Percentiles rank a stretch among this genome's conserved stretches.
phyloP scores from a whole-genome alignment of 371 early-diverging fungal species.

The Parasitella parasitica region DNA sequence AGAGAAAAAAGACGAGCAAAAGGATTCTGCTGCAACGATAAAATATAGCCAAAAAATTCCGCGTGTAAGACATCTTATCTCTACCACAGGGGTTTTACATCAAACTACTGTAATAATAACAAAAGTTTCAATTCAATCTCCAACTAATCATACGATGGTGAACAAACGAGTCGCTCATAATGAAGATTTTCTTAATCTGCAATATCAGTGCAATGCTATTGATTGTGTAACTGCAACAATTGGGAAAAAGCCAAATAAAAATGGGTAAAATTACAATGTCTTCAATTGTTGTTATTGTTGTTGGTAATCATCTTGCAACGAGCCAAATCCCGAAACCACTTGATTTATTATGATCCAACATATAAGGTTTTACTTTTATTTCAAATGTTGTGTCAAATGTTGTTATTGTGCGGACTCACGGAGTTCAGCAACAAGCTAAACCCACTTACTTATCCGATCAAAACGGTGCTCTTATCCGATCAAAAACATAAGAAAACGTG shows the following conservation, averaged over 20 bases:
- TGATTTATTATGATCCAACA: not conserved
- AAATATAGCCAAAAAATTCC: slow-evolving; percentile 3
- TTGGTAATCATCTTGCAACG: not conserved
- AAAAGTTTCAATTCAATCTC: slow-evolving; percentile 18
- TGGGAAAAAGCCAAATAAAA: slow-evolving; percentile 8
- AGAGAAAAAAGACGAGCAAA: slow-evolving; percentile 5
- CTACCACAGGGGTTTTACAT: slow-evolving; percentile 25
- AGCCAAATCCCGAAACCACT: not conserved
- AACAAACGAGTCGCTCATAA: not conserved
- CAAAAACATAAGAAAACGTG: not conserved
- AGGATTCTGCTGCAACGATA: not conserved
- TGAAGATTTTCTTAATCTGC: too few relatives aligned
- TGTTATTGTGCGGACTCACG: not conserved
- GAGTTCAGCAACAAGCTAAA: not conserved
- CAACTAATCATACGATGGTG: slow-evolving; percentile 8
- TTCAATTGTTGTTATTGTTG: not conserved
- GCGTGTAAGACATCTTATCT: slow-evolving; percentile 17
- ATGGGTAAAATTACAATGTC: not conserved
- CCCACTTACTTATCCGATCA: too few relatives aligned
- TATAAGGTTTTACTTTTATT: not conserved
- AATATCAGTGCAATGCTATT: too few relatives aligned
- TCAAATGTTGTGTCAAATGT: not conserved
- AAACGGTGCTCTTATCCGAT: not conserved
- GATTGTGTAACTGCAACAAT: not conserved
- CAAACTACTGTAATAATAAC: too few relatives aligned